Evolutionary conservation across 768 basidiomycete genomes (phyloP), one percentile per base, ranked within the genome.

Genomic region (Lentinula sp.): DNA sequence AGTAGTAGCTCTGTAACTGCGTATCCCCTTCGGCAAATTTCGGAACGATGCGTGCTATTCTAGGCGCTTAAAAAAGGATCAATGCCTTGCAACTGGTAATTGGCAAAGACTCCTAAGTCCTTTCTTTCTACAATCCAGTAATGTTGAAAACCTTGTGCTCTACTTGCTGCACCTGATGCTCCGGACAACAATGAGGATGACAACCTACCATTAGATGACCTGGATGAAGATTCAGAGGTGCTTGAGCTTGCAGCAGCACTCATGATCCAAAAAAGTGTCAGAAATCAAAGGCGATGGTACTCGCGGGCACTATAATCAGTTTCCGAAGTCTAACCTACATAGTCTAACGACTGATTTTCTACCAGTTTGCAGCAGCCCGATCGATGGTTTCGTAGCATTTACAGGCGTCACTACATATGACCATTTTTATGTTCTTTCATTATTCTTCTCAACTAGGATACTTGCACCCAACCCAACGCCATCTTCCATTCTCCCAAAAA

Each of bases 341-440:
- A n/a, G n/a, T n/a, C n/a, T n/a, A n/a, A 1, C 21, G 63, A 67
- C 48, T 67, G 64, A 42, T 66, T 66, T 53, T 5, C 52, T 23
- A 59, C 49, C 28, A 45, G 58, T 55, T 51, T 65, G n/a, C 55
- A 49, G 50, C 37, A 43, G 23, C 62, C 65, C 8, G 62, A 66
- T 49, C 31, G 50, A 18, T 53, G 57, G 37, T 66, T 66, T 53
- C 43, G 61, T 13, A 43, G 55, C 40, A 48, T 48, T n/a, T 62
- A 49, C 39, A 45, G 61, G 61, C 64, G 39, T 45, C 13, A 13
- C 9, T 45, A n/a, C 18, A 13, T 40, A 15, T 42, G 15, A 23
- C 23, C 23, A 23, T 23, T 23, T 23, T 23, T 23, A 2, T 23
- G 23, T 23, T 23, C 23, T 23, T 2, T 23, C 23, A 2, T 23